Evolutionary conservation across 495 filamentous ascomycete genomes (phyloP).

Genomic region (Penicillium cataractarum): DNA sequence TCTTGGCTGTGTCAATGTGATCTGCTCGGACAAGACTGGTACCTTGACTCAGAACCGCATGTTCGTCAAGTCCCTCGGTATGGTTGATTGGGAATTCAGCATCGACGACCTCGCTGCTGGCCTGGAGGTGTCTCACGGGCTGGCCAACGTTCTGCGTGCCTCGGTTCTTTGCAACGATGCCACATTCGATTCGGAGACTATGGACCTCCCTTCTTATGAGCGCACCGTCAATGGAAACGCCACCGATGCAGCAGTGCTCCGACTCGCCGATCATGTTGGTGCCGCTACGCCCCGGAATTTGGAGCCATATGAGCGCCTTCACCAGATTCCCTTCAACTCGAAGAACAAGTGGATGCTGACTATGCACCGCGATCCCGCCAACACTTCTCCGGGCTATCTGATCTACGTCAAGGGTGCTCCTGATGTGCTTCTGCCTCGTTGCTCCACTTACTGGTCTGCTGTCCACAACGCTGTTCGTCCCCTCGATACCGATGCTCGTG

Average conservation of each 20-base stretch:
- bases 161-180: constrained; percentile 67
- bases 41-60: constrained; percentile 64
- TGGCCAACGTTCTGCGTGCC: constrained; percentile 30
- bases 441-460: constrained; percentile 47
- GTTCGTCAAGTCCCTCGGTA: constrained; percentile 47
- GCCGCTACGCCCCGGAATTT: constrained; percentile 48
- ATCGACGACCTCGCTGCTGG: constrained; percentile 25
- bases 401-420: constrained; percentile 56
- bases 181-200: constrained; percentile 65
- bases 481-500: constrained; percentile 38
- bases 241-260: constrained; percentile 71
- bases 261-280: constrained; percentile 64
- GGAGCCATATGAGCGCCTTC: constrained; percentile 56
- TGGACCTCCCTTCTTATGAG: constrained; percentile 52
- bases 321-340: constrained; percentile 73
- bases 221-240: constrained; percentile 71
- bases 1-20: constrained; percentile 68
- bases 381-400: constrained; percentile 22
- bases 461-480: constrained; percentile 34
- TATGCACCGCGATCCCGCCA: constrained; percentile 27
- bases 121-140: constrained; percentile 18
- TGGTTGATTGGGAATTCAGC: constrained; percentile 37
- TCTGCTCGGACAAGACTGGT: constrained; percentile 75
- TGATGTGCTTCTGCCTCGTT: constrained; percentile 51
- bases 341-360: constrained; percentile 70